Evolutionary conservation across 2,329 filamentous ascomycete genomes (phyloP).

Genomic region (Tolypocladium inflatum): DNA sequence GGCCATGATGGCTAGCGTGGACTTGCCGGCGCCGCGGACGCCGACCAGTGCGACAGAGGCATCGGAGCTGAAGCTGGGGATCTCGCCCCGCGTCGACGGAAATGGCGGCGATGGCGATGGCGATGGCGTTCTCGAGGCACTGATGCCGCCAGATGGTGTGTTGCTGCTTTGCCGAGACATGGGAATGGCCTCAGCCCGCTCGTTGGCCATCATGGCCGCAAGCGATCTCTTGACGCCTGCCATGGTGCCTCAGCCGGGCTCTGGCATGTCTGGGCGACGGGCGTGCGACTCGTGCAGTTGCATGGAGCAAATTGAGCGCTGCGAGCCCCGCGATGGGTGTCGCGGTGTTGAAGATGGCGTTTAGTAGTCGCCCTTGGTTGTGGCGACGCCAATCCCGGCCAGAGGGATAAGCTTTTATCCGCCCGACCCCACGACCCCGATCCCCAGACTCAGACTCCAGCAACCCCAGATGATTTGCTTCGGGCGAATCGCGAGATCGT

Average conservation of each 20-base stretch:
- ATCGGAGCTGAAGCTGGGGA: constrained; percentile 41
- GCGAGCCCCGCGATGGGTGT: neutral
- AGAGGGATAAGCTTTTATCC: constrained; percentile 12
- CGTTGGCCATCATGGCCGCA: constrained; percentile 21
- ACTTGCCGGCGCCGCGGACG: constrained; percentile 66
- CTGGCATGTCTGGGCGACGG: neutral
- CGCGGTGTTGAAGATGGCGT: neutral
- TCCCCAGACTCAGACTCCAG: neutral
- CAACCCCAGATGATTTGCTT: neutral
- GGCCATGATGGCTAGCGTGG: constrained; percentile 65
- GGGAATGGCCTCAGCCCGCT: constrained; percentile 6
- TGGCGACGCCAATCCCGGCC: too few relatives aligned
- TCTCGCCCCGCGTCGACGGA: constrained; percentile 16
- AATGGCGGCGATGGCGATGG: constrained; percentile 15
- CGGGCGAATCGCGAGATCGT: neutral
- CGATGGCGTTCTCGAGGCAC: constrained; percentile 13
- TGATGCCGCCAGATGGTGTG: constrained; percentile 6
- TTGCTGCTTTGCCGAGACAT: neutral
- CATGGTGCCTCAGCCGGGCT: constrained; percentile 10
- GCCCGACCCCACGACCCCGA: neutral
- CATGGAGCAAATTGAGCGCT: neutral
- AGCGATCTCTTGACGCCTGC: constrained; percentile 31
- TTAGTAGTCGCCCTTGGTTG: neutral
- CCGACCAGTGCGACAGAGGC: constrained; percentile 66
- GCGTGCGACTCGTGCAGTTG: neutral